These are phyloP conservation scores for Phialophora verrucosa DNA, from an alignment of 2,329 filamentous ascomycete species.

Conservation along the genomic window DNA sequence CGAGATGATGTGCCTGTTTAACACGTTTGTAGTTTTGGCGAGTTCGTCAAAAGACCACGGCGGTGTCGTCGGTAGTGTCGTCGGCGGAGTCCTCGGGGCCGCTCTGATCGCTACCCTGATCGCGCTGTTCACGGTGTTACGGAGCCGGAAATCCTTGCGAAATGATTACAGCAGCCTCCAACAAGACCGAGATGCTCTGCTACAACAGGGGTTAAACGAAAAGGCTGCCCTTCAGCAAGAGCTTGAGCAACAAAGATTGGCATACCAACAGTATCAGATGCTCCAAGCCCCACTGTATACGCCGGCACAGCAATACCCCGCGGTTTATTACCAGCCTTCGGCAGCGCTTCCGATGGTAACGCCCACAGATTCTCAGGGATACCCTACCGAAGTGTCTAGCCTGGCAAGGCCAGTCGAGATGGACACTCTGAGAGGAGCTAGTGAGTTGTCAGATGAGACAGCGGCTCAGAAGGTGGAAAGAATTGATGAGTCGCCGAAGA, in stretches of 20 bases:
- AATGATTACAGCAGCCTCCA: conserved; percentile 12
- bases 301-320: background rate
- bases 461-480: conserved; percentile 1
- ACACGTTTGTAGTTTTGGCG: conserved; percentile 4
- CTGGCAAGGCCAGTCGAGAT: conserved; percentile 10
- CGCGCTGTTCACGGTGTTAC: background rate
- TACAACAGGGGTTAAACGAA: conserved; percentile 20
- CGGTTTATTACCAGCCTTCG: background rate
- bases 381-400: conserved; percentile 11
- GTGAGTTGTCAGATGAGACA: conserved; percentile 13
- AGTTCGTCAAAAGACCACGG: background rate
- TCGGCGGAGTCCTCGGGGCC: background rate
- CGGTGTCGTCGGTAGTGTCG: background rate
- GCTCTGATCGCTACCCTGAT: background rate
- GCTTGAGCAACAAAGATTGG: conserved; percentile 15
- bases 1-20: background rate
- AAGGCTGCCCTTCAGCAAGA: conserved; percentile 28
- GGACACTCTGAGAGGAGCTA: conserved; percentile 16
- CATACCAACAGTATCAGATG: conserved; percentile 21
- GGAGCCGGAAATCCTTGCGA: conserved; percentile 1
- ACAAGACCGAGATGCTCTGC: conserved; percentile 4
- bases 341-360: background rate
- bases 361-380: background rate
- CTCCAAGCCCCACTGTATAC: conserved; percentile 10
- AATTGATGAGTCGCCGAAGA: conserved; percentile 4